phyloP scores from a whole-genome alignment of 2,329 filamentous ascomycete species.

The Sporothrix schenckii region DNA sequence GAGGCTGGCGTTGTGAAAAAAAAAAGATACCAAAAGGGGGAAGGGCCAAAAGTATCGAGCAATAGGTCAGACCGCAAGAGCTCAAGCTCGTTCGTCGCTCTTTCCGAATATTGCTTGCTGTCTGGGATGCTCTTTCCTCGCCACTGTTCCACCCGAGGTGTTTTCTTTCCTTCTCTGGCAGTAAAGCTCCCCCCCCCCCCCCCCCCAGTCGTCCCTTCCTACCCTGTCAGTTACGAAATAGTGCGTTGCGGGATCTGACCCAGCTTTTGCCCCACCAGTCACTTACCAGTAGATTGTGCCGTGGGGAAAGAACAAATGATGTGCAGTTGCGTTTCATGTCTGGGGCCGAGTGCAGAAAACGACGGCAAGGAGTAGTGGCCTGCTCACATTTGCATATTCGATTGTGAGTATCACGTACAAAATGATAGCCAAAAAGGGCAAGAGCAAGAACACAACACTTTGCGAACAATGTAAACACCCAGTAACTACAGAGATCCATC shows the following conservation, averaged over 20 bases:
- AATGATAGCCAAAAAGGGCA: constrained; percentile 20
- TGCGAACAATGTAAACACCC: neutral
- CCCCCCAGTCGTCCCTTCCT: constrained; percentile 19
- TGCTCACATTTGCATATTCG: too few relatives aligned
- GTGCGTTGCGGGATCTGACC: constrained; percentile 19
- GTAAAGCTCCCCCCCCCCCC: too few relatives aligned
- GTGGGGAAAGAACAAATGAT: constrained; percentile 26
- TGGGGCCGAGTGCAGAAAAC: neutral
- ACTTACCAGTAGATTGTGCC: constrained; percentile 7
- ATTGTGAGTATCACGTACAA: neutral
- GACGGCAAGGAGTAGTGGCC: neutral
- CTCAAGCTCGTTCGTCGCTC: neutral
- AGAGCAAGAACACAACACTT: neutral
- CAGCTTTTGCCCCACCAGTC: neutral
- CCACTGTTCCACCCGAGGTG: neutral
- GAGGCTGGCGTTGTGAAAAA: neutral
- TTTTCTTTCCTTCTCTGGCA: neutral
- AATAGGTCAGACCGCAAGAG: neutral
- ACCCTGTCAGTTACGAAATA: neutral
- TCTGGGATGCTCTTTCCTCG: constrained; percentile 24
- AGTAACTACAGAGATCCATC: neutral
- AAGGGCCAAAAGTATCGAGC: neutral
- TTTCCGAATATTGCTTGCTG: neutral
- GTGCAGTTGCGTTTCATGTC: constrained; percentile 21
- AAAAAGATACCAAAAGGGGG: neutral